Base-by-base conservation (phyloP, 192 early-diverging fungal genomes). In the Rhizoclosmatium globosum region DNA sequence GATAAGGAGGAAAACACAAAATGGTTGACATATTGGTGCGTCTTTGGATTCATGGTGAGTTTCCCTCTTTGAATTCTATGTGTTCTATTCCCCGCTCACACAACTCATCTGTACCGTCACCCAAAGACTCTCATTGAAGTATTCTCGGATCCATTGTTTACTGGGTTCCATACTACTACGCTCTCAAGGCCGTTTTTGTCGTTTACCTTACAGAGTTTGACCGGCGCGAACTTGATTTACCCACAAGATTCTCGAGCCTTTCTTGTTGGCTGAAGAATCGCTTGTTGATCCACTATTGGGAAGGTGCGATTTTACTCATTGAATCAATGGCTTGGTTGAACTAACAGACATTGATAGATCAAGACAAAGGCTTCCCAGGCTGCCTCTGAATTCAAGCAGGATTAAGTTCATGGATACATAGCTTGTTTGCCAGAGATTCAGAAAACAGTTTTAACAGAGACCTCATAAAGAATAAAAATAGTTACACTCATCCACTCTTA, bases 201-300 rank as follows among this genome's bases (percentile, higher is more conserved):
- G 81, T 97, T 62, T 99, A 94, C 92, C 89, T 97, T 46, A 85
- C 92, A 82, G 84, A 87, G 72, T 92, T 91, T 80, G 64, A 78
- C n/a, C 87, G 97, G 97, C 53, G 96, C 97, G 75, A 89, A 91
- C 82, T 80, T 88, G 73, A 66, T 99, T 65, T 99, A 99, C n/a
- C 85, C 69, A 65, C 31, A 84, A 85, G 48, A 83, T 93, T 71
- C 76, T 98, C 39, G 91, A 91, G 57, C 94, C 95, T n/a, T 87
- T 92, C 77, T 86, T 97, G 68, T 66, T 92, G 15, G 83, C 84
- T 42, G 74, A 88, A 56, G 67, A 88, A 79, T 61, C 44, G 53
- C 47, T 79, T 47, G 83, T 89, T 60, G 88, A 89, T 76, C 61
- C 56, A 60, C 61, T 50, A 74, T 88, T 66, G 48, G 66, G 42